Percentiles rank a stretch among this genome's conserved stretches.
phyloP scores from a whole-genome alignment of 2,329 filamentous ascomycete species.

The Cladophialophora exuberans region DNA sequence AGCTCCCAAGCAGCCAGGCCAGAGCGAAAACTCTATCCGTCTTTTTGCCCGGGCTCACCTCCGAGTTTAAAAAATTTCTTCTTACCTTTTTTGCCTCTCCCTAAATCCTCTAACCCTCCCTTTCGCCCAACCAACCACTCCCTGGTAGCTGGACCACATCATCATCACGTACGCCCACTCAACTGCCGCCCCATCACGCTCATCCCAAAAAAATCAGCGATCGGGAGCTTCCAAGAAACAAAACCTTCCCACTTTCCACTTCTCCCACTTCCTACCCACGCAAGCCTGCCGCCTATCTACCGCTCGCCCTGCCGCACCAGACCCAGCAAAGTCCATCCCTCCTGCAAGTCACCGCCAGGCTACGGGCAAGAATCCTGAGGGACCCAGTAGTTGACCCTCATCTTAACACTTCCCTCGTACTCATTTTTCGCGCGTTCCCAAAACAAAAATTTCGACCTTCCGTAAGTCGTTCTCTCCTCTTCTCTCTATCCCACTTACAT shows the following conservation, averaged over 20 bases:
- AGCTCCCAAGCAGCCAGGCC: not conserved
- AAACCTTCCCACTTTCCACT: constrained; percentile 28
- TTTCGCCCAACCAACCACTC: constrained; percentile 16
- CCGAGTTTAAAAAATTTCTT: constrained; percentile 13
- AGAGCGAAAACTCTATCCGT: constrained; percentile 7
- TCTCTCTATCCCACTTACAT: constrained; percentile 17
- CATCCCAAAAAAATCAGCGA: constrained; percentile 17
- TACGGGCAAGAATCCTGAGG: constrained; percentile 9
- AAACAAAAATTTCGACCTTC: constrained; percentile 16
- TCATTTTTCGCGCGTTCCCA: constrained; percentile 22
- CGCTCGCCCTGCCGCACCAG: constrained; percentile 24
- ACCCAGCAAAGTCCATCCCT: constrained; percentile 27
- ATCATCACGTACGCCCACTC: constrained; percentile 18
- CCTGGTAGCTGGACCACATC: constrained; percentile 15
- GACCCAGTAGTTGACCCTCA: constrained; percentile 29
- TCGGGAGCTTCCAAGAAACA: constrained; percentile 22
- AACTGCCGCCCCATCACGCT: constrained; percentile 17
- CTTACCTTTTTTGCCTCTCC: constrained; percentile 17
- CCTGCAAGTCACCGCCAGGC: constrained; percentile 30
- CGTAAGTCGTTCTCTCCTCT: constrained; percentile 9
- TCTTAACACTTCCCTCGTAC: constrained; percentile 26
- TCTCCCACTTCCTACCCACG: constrained; percentile 18
- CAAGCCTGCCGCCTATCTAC: constrained; percentile 12
- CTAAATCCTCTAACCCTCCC: too few species aligned
- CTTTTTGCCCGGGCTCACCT: constrained; percentile 7